These are phyloP conservation scores for Melocanna baccifera DNA, from an alignment of 176 grass and related monocot genomes.

Conservation along the genomic window DNA sequence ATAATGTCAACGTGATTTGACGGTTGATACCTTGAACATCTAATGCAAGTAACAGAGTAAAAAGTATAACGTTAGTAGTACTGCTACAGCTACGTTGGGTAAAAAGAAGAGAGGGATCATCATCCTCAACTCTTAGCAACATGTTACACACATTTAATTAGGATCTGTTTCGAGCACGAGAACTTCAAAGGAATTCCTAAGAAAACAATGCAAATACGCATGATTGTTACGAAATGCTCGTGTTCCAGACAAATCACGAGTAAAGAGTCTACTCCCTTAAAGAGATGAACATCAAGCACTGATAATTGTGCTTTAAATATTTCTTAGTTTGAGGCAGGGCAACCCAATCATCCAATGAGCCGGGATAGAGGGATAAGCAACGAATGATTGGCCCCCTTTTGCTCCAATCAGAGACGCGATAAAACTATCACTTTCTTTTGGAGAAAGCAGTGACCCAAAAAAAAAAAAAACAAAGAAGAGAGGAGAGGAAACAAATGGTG, in stretches of 20 bases:
- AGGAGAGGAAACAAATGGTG: not conserved
- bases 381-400: conserved; percentile 35
- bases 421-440: not conserved
- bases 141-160: not conserved
- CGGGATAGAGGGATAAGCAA: conserved; percentile 16
- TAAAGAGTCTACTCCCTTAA: not conserved
- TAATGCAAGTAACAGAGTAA: not conserved
- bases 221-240: not conserved
- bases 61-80: not conserved
- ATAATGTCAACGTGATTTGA: not conserved
- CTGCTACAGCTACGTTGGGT: not conserved
- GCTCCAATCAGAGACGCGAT: conserved; percentile 21
- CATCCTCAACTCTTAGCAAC: not conserved
- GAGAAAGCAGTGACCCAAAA: not conserved
- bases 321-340: conserved; percentile 23
- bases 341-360: conserved; percentile 24
- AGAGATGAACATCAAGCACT: not conserved
- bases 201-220: not conserved
- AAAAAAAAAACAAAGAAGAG: not conserved
- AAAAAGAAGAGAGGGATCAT: not conserved
- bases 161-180: not conserved
- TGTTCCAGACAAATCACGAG: not conserved
- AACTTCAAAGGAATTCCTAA: not conserved
- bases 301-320: not conserved
- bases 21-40: not conserved